Base-by-base conservation (phyloP, 1,284 basidiomycete species). In the Grifola frondosa region DNA sequence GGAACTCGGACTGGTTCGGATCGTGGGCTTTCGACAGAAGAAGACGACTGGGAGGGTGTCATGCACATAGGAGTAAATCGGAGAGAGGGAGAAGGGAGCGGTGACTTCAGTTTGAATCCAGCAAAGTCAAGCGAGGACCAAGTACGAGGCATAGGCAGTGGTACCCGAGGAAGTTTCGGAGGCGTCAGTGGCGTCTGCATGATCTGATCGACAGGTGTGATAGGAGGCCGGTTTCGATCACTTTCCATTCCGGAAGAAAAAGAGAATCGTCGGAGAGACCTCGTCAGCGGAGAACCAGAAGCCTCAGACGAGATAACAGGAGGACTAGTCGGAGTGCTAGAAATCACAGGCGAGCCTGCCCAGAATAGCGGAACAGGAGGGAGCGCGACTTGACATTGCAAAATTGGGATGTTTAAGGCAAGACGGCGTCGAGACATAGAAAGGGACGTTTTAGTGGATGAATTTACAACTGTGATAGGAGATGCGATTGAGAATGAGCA, bases 131-230 rank as follows among this genome's bases (percentile, higher is more conserved):
- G 20, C 12, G 38, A 28, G 2, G 45, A 40, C 51, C 48, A 53
- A 3, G 42, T 46, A n/a, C 48, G 48, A 13, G 51, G 45, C 1
- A 49, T 37, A 16, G 40, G 47, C 11, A 53, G 58, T 38, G 37
- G 37, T 8, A 51, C 21, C 12, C 57, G 53, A 11, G 49, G 49
- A 4, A 49, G 31, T 30, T 42, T 50, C 1, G 63, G 64, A 19
- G 64, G 62, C 6, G 49, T 47, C 4, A 54, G 46, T 13, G 59
- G 60, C 2, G 58, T 60, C 26, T 57, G 53, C 11, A 56, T 40
- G 20, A 63, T 58, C 39, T 65, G 64, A n/a, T 63, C 62, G 3
- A 60, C 30, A 13, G 64, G 63, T 1, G 64, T 66, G 22, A 61
- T 49, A 8, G 61, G 60, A 11, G 31, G 46, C 7, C 16, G 24